Conservation (phyloP, 495 filamentous ascomycete genomes). For the Xanthoparmelia taractica region DNA sequence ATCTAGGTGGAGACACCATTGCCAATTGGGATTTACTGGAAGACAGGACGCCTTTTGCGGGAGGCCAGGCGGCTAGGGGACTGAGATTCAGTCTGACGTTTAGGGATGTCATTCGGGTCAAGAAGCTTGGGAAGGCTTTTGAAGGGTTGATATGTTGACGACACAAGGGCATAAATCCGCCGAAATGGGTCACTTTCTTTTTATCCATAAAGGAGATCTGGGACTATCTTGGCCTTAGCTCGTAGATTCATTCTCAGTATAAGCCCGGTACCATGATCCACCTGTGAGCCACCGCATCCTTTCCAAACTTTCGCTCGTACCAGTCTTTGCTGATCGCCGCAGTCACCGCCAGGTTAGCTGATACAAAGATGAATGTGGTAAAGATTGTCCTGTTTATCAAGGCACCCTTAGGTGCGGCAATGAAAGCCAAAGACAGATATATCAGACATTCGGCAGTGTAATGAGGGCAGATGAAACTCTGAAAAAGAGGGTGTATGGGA, state of each 20-base stretch:
- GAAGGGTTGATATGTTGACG: constrained; percentile 47
- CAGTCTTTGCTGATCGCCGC: constrained; percentile 69
- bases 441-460: constrained; percentile 82
- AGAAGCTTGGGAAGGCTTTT: constrained; percentile 61
- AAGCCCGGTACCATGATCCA: constrained; percentile 81
- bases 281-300: constrained; percentile 52
- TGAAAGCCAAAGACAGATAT: constrained; percentile 68
- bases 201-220: background rate
- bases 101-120: constrained; percentile 84
- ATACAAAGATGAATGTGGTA: constrained; percentile 62
- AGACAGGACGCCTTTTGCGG: constrained; percentile 45
- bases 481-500: constrained; percentile 65
- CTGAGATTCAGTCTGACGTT: constrained; percentile 84
- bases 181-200: background rate
- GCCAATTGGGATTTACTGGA: constrained; percentile 79
- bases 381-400: constrained; percentile 67
- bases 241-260: constrained; percentile 27
- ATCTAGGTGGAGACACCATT: constrained; percentile 54
- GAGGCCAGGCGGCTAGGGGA: constrained; percentile 52
- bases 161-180: background rate
- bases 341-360: constrained; percentile 71
- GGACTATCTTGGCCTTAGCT: background rate
- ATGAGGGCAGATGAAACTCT: constrained; percentile 70
- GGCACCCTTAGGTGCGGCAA: constrained; percentile 58
- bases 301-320: constrained; percentile 76